Base-by-base conservation (phyloP, 1,139 yeast genomes). In the Taiozyma sp. region DNA sequence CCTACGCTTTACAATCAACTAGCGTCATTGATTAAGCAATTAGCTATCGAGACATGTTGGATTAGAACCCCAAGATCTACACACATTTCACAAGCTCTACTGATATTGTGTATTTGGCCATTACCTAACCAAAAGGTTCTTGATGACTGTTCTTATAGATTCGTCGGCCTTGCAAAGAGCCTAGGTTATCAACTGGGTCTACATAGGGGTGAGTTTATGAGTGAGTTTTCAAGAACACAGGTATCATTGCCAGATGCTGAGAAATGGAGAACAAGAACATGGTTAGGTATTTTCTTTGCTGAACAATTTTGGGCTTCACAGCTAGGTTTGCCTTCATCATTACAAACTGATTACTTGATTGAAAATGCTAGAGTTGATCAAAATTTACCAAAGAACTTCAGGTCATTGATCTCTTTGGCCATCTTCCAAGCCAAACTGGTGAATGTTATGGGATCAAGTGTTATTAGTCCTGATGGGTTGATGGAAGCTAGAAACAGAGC, bases 11-110 rank as follows among this genome's bases (percentile, higher is more conserved):
- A 91, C 70, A 80, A 82, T 70, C 79, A 86, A 42, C 73, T 90
- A 47, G 85, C 95, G 16, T 79, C 88, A 1, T 72, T 88, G 42
- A 88, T 91, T 59, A 88, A 88, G 63, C 95, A 88, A 64, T 72
- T 90, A 57, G 96, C 96, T 0, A 88, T 89, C 53, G 96, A 88
- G 63, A 88, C 96, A 0, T 89, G 97, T 68, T 89, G 97, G 96
- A 83, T 89, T 50, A 75, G 91, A 54, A 90, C 98, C 0, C 97
- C 98, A 3, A 75, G 98, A 62, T 88, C 96, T 5, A 88, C 97
- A 0, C 97, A 90, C 64, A 91, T 90, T 37, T 89, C 91, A 11
- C 97, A 91, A 65, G 96, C 97, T 0, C 72, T 91, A 44, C 71
- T 90, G 30, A 85, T 91, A 40, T 73, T 91, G 42, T 83, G 95